These are phyloP conservation scores for Coemansia sp. DNA, from an alignment of 192 early-diverging fungal genomes.

Conservation along the genomic window DNA sequence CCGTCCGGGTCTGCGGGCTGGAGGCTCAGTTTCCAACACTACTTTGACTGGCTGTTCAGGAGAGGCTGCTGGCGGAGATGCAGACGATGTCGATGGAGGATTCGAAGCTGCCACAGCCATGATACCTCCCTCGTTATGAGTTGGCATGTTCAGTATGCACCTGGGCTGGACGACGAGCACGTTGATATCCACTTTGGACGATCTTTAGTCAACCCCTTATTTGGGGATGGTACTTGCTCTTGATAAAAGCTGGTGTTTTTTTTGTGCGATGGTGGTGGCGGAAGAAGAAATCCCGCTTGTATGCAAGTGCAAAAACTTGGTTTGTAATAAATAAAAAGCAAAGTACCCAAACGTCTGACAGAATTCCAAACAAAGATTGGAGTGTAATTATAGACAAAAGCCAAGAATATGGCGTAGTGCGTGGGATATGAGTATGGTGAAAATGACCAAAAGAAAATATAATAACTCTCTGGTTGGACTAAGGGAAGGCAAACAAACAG, in stretches of 20 bases:
- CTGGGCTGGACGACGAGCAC: constrained; percentile 29
- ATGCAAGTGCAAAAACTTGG: not conserved
- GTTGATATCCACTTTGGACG: constrained; percentile 47
- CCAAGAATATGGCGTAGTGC: not conserved
- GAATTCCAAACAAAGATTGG: not conserved
- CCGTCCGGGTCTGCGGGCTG: constrained; percentile 51
- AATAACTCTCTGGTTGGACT: not conserved
- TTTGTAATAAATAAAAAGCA: constrained; percentile 1
- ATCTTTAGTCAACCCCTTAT: constrained; percentile 3
- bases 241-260: not conserved
- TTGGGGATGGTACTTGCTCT: not conserved
- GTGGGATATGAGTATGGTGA: not conserved
- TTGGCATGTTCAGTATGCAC: constrained; percentile 27
- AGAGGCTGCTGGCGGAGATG: constrained; percentile 14
- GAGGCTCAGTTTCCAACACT: constrained; percentile 46
- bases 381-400: not conserved
- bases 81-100: constrained; percentile 2
- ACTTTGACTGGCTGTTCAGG: constrained; percentile 43
- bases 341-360: not conserved
- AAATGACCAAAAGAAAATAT: not conserved
- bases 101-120: constrained; percentile 11
- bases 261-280: not conserved
- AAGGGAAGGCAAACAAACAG: not conserved
- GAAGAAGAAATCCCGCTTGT: constrained; percentile 1
- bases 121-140: constrained; percentile 34